Evolutionary conservation across 179 eudicot genomes (phyloP), one percentile per base, ranked within the genome.

Genomic region (Nepenthes alata): DNA sequence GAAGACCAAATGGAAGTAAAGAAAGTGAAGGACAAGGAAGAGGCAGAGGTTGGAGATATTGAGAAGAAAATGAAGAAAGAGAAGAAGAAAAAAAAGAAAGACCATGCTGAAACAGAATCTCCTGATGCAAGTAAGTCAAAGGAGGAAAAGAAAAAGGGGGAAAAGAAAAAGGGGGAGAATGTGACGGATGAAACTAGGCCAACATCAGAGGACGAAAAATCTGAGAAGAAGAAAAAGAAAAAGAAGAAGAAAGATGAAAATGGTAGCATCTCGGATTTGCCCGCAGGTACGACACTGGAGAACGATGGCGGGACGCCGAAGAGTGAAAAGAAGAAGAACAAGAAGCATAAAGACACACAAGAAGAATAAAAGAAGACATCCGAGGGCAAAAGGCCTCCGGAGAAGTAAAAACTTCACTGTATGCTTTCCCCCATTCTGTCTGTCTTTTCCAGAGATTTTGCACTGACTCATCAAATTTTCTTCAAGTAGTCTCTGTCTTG

Each of bases 251-350:
- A 80, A 68, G 85, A 76, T 10, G 86, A 78, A 47, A 76, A 80
- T 71, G 89, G 76, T 1, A 72, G 61, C 63, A 58, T 72, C 2
- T 37, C 72, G 57, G 71, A 25, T 2, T 47, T 35, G 59, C 38
- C 58, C 25, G 5, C n/a, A 52, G 56, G 9, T 14, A 10, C 45
- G 6, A 55, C 25, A 25, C 25, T 3, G 49, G 67, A 49, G 55
- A 51, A 35, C 59, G 86, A 70, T 12, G 83, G 66, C 2, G 80
- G 73, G 47, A 68, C 63, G 54, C 66, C 37, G 63, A 63, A 65
- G 62, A 84, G 85, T 38, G 84, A 79, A 77, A 75, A 75, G 78
- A 72, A 85, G 37, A 85, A 87, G 83, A 81, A 87, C 73, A 80
- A 86, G 67, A 82, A 86, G 83, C 84, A 84, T 68, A 82, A 82